Base-by-base conservation (phyloP, 2,329 filamentous ascomycete species). In the Sarocladiaceae sp. region DNA sequence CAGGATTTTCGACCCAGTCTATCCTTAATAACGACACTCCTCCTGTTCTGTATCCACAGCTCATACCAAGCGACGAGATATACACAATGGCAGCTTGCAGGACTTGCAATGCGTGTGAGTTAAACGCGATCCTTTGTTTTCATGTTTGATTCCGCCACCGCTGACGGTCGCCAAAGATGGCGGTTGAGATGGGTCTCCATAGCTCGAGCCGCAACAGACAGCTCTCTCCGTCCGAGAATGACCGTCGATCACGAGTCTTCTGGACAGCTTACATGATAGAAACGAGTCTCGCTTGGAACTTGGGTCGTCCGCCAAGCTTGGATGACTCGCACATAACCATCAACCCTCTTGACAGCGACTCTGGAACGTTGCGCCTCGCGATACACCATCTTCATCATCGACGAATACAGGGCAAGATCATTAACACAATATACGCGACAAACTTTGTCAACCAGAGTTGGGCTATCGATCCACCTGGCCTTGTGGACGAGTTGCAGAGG, bases 241-340 rank as follows among this genome's bases (percentile, higher is more conserved):
- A 41, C 20, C 12, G 44, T 9, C 39, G 34, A 40, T 40, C 23
- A 1, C 31, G 44, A 1, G 41, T 43, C 2, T 48, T 48, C 20
- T 48, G 47, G 47, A 42, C 33, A 9, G 41, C 47, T 6, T 48
- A 46, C 23, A 33, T 40, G 10, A 45, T 48, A 2, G 47, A 48
- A 29, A 45, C 46, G 3, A 24, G 34, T 29, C 34, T 48, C 4
- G 40, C 44, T 2, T 48, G 44, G 40, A 48, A 48, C 34, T 10
- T 48, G 4, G 47, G 47, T 3, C 44, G 47, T 2, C 47, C 47
- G 13, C 47, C 26, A 7, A 9, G 9, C 9, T 9, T 29, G 9
- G 26, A 13, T 13, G 26, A 29, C 9, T 7, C 7, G 26, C 26
- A 29, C 26, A 29, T 29, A 7, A 29, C 26, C 9, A 13, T 13